Conservation (phyloP, 345 rosid species). For the Euphorbia lathyris region DNA sequence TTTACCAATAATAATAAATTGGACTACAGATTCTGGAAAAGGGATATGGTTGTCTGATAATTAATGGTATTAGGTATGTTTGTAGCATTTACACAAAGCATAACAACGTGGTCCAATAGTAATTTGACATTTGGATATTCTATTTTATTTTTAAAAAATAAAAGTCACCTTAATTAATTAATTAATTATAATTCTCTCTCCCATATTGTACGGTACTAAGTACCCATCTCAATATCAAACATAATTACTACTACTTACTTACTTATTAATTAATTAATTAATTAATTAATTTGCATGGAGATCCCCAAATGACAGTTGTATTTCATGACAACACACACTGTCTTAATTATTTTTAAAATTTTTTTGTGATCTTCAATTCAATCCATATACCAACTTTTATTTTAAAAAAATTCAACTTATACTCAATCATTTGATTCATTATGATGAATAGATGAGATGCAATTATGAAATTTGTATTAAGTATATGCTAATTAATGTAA, state of each 20-base stretch:
- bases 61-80: neutral
- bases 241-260: no score
- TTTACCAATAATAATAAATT: no score
- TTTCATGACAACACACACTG: slow-evolving; percentile 12
- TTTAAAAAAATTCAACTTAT: no score
- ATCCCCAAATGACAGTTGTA: slow-evolving; percentile 35
- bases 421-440: no score
- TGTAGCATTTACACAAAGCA: slow-evolving; percentile 9
- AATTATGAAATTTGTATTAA: no score
- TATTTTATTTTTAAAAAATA: neutral
- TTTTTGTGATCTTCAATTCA: neutral
- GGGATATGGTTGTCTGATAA: slow-evolving; percentile 10
- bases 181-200: no score
- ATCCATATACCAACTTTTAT: no score
- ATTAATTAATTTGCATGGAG: slow-evolving; percentile 17
- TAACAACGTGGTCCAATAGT: slow-evolving; percentile 6
- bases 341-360: neutral
- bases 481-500: no score
- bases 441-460: no score
- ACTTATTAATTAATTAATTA: no score
- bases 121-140: slow-evolving; percentile 12
- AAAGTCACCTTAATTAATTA: neutral
- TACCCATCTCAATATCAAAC: slow-evolving; percentile 17
- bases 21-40: neutral
- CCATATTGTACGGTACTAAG: slow-evolving; percentile 30